phyloP scores from a whole-genome alignment of 805 yeast genomes.

The Metschnikowia vanudenii region DNA sequence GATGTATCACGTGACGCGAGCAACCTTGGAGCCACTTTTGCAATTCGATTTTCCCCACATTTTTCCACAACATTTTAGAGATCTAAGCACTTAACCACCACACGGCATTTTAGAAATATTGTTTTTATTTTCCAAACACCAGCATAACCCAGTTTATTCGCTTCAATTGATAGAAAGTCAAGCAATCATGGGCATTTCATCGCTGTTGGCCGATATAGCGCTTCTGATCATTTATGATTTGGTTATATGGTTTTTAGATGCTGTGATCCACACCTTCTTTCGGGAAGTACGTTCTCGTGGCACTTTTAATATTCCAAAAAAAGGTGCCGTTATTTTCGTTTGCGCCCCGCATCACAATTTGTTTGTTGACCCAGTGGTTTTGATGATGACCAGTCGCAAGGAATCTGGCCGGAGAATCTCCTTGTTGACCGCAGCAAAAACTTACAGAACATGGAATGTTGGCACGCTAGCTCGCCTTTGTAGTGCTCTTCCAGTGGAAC shows the following conservation, averaged over 20 bases:
- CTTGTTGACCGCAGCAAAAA: slow-evolving; percentile 37
- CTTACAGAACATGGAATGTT: slow-evolving; percentile 31
- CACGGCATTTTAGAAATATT: no score
- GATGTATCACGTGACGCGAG: not conserved
- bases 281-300: slow-evolving; percentile 40
- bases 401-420: slow-evolving; percentile 33
- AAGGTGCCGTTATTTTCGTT: slow-evolving; percentile 40
- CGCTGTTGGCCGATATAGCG: not conserved
- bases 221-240: slow-evolving; percentile 25
- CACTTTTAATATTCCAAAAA: slow-evolving; percentile 36
- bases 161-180: no score
- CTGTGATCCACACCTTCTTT: slow-evolving; percentile 40
- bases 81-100: not conserved
- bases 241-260: slow-evolving; percentile 33
- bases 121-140: no score
- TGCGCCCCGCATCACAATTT: slow-evolving; percentile 46
- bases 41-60: not conserved
- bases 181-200: not conserved
- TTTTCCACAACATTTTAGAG: no score
- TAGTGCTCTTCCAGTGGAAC: slow-evolving; percentile 41
- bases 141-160: no score
- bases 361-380: slow-evolving; percentile 40
- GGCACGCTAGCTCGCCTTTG: slow-evolving; percentile 34
- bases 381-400: slow-evolving; percentile 36
- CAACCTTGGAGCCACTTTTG: not conserved